phyloP scores from a whole-genome alignment of 2,329 filamentous ascomycete species.

The Plectosphaerella cucumerina region DNA sequence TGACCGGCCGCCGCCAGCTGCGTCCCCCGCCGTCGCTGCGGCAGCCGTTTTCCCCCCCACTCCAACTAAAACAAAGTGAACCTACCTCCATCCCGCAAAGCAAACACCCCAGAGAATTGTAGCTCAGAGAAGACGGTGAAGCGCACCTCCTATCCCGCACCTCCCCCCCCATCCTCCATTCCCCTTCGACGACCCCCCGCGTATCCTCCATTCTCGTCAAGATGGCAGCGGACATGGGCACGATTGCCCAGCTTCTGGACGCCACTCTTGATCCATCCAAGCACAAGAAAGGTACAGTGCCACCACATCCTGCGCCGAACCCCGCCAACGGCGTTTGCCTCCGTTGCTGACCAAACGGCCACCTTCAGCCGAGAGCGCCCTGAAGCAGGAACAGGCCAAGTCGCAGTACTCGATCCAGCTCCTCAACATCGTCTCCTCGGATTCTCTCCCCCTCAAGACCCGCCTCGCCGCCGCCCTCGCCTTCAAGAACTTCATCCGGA shows the following conservation, averaged over 20 bases:
- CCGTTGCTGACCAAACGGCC: slow-evolving; percentile 28
- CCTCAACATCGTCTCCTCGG: slow-evolving; percentile 83
- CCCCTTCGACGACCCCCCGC: background rate
- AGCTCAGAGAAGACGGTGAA: no score
- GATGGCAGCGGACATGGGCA: slow-evolving; percentile 54
- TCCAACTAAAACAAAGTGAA: no score
- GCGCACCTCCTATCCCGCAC: background rate
- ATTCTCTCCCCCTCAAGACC: slow-evolving; percentile 68
- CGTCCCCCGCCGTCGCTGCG: no score
- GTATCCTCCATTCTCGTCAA: slow-evolving; percentile 18
- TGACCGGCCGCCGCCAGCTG: no score
- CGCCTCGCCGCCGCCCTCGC: slow-evolving; percentile 84
- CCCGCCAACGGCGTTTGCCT: slow-evolving; percentile 19
- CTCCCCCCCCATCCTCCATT: background rate
- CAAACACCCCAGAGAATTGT: background rate
- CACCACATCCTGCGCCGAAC: slow-evolving; percentile 9
- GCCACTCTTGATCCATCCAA: slow-evolving; percentile 84
- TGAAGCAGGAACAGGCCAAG: slow-evolving; percentile 75
- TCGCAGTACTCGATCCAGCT: slow-evolving; percentile 84
- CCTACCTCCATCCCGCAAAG: background rate
- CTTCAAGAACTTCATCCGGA: slow-evolving; percentile 98
- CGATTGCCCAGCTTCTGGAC: slow-evolving; percentile 78
- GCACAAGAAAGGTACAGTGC: slow-evolving; percentile 74
- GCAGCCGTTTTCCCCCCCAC: no score
- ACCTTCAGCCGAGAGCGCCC: slow-evolving; percentile 69